phyloP scores from a whole-genome alignment of 805 yeast species.

The Candida saitoana region DNA sequence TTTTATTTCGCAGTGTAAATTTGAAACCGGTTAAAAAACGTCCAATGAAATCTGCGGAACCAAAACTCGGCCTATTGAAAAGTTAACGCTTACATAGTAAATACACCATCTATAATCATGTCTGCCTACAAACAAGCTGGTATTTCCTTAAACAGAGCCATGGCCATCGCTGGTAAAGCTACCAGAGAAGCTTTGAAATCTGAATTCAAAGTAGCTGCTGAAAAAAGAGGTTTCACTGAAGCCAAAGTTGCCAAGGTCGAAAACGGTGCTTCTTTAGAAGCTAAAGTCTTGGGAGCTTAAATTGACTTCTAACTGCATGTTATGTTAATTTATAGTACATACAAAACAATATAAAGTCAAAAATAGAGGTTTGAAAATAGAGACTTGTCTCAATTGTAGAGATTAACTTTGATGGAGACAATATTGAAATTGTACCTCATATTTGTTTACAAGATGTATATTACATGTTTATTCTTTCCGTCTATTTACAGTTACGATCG shows the following conservation, averaged over 20 bases:
- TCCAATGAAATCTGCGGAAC: constrained; percentile 5
- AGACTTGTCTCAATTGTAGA: background rate
- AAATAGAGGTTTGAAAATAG: background rate
- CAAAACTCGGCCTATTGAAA: background rate
- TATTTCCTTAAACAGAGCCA: constrained; percentile 72
- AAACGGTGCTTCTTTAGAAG: constrained; percentile 54
- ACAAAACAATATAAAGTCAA: constrained; percentile 3
- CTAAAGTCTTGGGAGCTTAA: constrained; percentile 34
- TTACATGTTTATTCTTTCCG: background rate
- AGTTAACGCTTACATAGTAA: background rate
- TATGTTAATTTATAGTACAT: background rate
- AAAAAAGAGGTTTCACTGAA: constrained; percentile 71
- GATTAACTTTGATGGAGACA: background rate
- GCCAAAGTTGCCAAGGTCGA: constrained; percentile 67
- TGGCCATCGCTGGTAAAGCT: constrained; percentile 85
- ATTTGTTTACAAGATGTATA: background rate
- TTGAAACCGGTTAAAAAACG: constrained; percentile 2
- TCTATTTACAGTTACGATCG: constrained; percentile 4
- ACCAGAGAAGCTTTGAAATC: constrained; percentile 86
- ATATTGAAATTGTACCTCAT: no score
- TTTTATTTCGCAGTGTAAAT: constrained; percentile 2
- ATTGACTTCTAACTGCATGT: background rate
- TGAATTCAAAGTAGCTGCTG: constrained; percentile 69
- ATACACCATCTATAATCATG: constrained; percentile 18
- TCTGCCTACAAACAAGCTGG: constrained; percentile 50